Base-by-base conservation (phyloP, 805 yeast species). In the Saccharomycopsis sp. region DNA sequence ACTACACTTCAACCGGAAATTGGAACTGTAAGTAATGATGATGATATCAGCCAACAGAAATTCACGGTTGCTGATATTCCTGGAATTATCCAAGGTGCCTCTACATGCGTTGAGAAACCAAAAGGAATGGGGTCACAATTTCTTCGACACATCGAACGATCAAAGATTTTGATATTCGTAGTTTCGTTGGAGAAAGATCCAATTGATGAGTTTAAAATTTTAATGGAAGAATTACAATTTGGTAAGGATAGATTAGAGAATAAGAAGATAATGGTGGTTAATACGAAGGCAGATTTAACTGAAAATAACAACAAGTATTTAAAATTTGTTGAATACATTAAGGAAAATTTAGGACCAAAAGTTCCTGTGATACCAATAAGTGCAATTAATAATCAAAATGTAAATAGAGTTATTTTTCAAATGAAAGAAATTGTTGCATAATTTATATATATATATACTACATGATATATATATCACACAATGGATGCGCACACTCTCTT, bases 31-130 rank as follows among this genome's bases (percentile, higher is more conserved):
- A 74, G 81, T 1, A 72, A 81, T 2, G 85, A 79, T 52, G 71
- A 72, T 47, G 76, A 75, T 3, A 62, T 67, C 2, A 24, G 56
- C 11, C 24, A 43, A 4, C 45, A 49, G 6, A 43, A 49, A 31
- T 89, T 90, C 59, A 85, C 96, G 0, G 97, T 93, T 1, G 97
- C 97, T 1, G 98, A 93, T 65, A 93, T 93, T 47, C 98, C 98
- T 0, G 98, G 98, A 4, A 83, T 93, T 37, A 84, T 93, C 48
- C 73, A 79, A 60, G 97, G 95, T 4, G 97, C 98, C 0, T 73
- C 79, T 5, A 59, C 60, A 4, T 46, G 47, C 32, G 38, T 37
- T 4, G 45, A 43, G n/a, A 66, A 77, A 39, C 85, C 89, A 58
- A 81, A 74, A 59, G 98, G 98, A 1, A 81, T 93, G 85, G 98